These are phyloP conservation scores for Populus davidiana DNA, from an alignment of 345 rosid genomes.

Conservation along the genomic window DNA sequence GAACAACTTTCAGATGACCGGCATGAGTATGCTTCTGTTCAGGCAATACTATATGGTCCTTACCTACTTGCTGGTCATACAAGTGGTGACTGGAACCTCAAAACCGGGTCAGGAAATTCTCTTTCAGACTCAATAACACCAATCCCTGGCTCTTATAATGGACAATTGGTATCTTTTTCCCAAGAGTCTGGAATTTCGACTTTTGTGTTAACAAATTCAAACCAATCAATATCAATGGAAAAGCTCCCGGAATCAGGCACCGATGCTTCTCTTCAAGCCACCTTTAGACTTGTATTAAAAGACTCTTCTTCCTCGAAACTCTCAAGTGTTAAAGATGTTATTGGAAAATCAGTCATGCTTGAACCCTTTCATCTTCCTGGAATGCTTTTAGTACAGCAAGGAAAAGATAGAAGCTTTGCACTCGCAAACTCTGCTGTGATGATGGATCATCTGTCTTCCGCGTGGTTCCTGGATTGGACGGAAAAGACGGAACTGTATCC, in stretches of 20 bases:
- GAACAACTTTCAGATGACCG: constrained; percentile 59
- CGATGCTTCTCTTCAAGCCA: constrained; percentile 51
- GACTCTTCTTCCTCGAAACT: constrained; percentile 16
- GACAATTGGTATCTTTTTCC: constrained; percentile 54
- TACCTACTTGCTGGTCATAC: constrained; percentile 73
- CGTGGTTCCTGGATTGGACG: constrained; percentile 63
- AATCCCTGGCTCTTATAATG: constrained; percentile 48
- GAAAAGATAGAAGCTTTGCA: constrained; percentile 30
- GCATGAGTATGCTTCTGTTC: constrained; percentile 58
- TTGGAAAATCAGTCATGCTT: constrained; percentile 55
- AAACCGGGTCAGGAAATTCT: constrained; percentile 36
- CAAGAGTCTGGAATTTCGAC: constrained; percentile 46
- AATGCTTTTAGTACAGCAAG: constrained; percentile 49
- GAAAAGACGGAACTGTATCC: constrained; percentile 51
- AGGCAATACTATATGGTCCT: constrained; percentile 87
- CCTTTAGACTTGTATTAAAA: constrained; percentile 55
- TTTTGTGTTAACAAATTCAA: constrained; percentile 55
- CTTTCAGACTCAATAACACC: constrained; percentile 57
- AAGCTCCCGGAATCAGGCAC: constrained; percentile 53
- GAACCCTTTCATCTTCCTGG: constrained; percentile 87
- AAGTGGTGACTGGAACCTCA: constrained; percentile 64
- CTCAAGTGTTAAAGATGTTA: constrained; percentile 24
- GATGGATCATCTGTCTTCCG: constrained; percentile 43
- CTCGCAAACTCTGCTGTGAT: constrained; percentile 31
- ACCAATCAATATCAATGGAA: constrained; percentile 64